These are phyloP conservation scores for Inga leiocalycina DNA, from an alignment of 306 rosid species.

Conservation along the genomic window DNA sequence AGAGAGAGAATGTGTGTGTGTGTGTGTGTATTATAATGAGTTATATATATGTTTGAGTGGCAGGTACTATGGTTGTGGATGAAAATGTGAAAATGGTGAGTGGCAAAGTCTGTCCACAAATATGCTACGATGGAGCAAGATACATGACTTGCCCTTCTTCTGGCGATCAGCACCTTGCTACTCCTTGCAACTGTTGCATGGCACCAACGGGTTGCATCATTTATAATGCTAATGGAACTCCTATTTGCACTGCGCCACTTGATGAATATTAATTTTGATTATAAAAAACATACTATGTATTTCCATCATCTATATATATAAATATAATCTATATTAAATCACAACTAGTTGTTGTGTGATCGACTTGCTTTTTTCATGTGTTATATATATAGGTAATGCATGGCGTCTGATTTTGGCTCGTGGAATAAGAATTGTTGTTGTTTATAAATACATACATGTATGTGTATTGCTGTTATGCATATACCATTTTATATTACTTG, in stretches of 20 bases:
- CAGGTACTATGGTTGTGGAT: neutral
- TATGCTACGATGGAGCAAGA: constrained; percentile 16
- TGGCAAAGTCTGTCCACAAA: constrained; percentile 17
- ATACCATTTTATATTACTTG: too few relatives aligned
- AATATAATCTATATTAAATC: too few relatives aligned
- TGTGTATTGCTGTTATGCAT: too few relatives aligned
- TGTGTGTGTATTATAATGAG: too few relatives aligned
- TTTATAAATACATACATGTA: too few relatives aligned
- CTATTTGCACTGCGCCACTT: constrained; percentile 32
- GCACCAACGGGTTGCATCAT: constrained; percentile 44
- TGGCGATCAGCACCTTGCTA: constrained; percentile 36
- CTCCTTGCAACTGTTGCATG: constrained; percentile 49
- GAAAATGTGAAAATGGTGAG: neutral
- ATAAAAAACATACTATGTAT: too few relatives aligned
- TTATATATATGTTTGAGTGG: neutral
- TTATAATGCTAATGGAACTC: constrained; percentile 34
- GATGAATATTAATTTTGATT: neutral
- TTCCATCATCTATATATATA: neutral
- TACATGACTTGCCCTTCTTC: constrained; percentile 60
- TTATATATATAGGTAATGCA: too few relatives aligned
- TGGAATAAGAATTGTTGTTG: too few relatives aligned
- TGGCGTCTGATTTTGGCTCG: too few relatives aligned
- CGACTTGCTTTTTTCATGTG: too few relatives aligned
- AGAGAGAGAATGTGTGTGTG: too few relatives aligned
- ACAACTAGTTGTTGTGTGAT: too few relatives aligned